Evolutionary conservation across 2,329 filamentous ascomycete species (phyloP).

Genomic region (Neonectria coccinea): DNA sequence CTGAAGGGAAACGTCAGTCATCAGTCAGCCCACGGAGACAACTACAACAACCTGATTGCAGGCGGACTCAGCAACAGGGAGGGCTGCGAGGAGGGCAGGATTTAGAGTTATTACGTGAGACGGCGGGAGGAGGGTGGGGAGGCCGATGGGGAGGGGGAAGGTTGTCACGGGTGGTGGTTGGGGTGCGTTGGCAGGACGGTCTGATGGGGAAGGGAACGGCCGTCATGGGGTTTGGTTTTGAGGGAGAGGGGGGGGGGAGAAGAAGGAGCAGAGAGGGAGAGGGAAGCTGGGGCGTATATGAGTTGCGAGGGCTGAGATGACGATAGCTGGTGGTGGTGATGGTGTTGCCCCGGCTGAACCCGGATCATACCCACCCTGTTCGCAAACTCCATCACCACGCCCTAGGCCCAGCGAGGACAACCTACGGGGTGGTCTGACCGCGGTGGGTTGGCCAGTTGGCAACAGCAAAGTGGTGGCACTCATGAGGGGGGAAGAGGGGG

Average conservation of each 20-base stretch:
- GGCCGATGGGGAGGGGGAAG: conserved; percentile 19
- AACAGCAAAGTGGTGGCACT: background rate
- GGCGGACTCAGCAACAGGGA: conserved; percentile 19
- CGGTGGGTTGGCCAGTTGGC: background rate
- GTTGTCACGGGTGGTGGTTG: conserved; percentile 33
- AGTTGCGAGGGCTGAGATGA: conserved; percentile 3
- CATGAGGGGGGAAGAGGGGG: background rate
- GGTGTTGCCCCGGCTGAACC: background rate
- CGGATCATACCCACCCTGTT: background rate
- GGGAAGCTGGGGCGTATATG: background rate
- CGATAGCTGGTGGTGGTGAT: background rate
- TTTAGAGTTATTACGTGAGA: conserved; percentile 47
- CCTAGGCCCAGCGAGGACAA: background rate
- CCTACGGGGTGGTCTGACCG: background rate
- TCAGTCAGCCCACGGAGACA: background rate
- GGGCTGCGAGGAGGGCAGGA: conserved; percentile 22
- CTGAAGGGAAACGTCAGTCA: background rate
- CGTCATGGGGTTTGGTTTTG: conserved; percentile 1
- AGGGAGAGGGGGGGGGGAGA: background rate
- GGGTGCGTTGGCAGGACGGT: conserved; percentile 1
- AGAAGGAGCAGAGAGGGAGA: background rate
- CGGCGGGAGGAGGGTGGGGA: conserved; percentile 19
- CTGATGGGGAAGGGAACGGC: background rate
- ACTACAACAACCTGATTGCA: background rate
- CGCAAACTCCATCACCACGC: background rate